These are phyloP conservation scores for Opeltia flavorubescens DNA, from an alignment of 495 filamentous ascomycete genomes.

Conservation along the genomic window DNA sequence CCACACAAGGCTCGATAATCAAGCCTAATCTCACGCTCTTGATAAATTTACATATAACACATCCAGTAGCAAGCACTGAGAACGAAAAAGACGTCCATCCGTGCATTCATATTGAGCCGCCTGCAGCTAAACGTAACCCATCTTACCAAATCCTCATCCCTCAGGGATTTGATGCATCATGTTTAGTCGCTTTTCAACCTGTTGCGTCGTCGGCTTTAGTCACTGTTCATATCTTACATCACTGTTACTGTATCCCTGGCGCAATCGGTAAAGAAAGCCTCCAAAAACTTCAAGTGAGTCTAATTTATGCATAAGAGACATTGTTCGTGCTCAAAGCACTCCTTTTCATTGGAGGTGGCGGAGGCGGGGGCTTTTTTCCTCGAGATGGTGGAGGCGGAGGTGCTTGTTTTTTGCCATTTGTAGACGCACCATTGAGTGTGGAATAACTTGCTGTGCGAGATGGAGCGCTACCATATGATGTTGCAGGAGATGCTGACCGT, in stretches of 20 bases:
- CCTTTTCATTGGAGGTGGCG: conserved; percentile 39
- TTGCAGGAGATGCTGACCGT: conserved; percentile 47
- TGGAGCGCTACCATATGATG: conserved; percentile 44
- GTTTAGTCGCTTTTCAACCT: too few species aligned
- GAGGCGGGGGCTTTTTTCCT: conserved; percentile 64
- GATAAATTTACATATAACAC: too few species aligned
- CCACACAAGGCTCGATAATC: too few species aligned
- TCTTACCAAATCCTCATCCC: neutral
- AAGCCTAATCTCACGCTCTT: too few species aligned
- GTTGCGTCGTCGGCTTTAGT: too few species aligned
- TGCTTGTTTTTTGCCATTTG: conserved; percentile 50
- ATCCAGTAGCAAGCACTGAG: too few species aligned
- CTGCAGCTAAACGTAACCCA: neutral
- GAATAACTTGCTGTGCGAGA: conserved; percentile 42
- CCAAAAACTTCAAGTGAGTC: neutral
- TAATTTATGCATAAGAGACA: conserved; percentile 11
- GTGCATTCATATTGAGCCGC: neutral
- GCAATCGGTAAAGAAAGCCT: neutral
- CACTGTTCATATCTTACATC: neutral
- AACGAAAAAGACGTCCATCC: neutral
- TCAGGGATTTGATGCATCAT: too few species aligned
- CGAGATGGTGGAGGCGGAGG: conserved; percentile 74
- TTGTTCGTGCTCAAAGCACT: conserved; percentile 21
- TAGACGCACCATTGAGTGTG: conserved; percentile 23
- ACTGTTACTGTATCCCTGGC: neutral